These are phyloP conservation scores for Pluteus cervinus DNA, from an alignment of 768 basidiomycete genomes.

Conservation along the genomic window DNA sequence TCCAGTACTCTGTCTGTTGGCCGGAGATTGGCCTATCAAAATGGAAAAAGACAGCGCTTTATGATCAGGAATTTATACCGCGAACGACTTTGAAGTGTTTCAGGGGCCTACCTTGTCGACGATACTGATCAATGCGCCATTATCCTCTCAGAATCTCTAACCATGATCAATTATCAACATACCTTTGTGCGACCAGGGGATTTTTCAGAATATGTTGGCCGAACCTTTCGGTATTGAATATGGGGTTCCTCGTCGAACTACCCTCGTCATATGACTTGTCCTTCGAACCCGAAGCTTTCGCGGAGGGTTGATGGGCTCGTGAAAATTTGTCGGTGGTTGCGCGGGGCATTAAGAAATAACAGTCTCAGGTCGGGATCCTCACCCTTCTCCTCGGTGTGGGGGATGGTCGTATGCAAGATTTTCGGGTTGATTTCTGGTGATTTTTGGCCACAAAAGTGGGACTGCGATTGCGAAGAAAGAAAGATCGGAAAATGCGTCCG, in stretches of 20 bases:
- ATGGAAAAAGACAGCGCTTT: too few species aligned
- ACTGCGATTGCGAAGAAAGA: too few species aligned
- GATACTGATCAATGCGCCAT: too few species aligned
- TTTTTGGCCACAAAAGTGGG: too few species aligned
- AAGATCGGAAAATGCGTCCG: too few species aligned
- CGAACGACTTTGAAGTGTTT: too few species aligned
- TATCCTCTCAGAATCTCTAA: neutral
- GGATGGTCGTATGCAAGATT: too few species aligned
- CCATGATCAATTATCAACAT: slow-evolving; percentile 15
- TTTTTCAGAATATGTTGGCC: slow-evolving; percentile 99
- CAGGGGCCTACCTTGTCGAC: too few species aligned
- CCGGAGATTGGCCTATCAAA: slow-evolving; percentile 73
- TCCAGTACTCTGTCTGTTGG: slow-evolving; percentile 96
- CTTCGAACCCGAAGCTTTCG: slow-evolving; percentile 38
- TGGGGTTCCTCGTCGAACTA: slow-evolving; percentile 55
- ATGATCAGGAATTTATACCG: too few species aligned
- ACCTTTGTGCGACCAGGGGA: slow-evolving; percentile 87
- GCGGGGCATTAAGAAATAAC: slow-evolving; percentile 53
- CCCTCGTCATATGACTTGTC: slow-evolving; percentile 14
- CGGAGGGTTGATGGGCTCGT: slow-evolving; percentile 60
- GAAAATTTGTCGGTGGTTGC: slow-evolving; percentile 74
- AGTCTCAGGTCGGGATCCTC: too few species aligned
- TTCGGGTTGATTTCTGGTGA: too few species aligned
- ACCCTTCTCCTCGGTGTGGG: too few species aligned
- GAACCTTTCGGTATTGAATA: slow-evolving; percentile 92